These are phyloP conservation scores for Naganishia liquefaciens DNA, from an alignment of 1,284 basidiomycete genomes.

Conservation along the genomic window DNA sequence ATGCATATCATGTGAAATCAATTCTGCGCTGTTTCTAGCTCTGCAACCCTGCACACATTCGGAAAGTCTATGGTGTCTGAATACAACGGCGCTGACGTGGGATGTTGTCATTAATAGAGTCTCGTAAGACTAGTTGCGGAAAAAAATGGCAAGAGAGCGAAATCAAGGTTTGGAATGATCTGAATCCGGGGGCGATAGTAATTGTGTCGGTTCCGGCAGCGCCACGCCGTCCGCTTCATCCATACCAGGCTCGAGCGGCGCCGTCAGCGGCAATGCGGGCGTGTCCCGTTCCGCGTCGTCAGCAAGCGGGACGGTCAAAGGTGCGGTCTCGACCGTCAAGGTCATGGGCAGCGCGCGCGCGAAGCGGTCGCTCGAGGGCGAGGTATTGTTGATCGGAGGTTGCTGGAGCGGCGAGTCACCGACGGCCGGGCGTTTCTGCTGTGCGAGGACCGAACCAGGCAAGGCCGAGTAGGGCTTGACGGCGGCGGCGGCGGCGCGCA, in stretches of 20 bases:
- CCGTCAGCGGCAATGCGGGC: constrained; percentile 3
- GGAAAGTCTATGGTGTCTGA: constrained; percentile 17
- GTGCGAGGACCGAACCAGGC: background rate
- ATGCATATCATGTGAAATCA: background rate
- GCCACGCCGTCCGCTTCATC: background rate
- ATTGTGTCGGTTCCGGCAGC: constrained; percentile 8
- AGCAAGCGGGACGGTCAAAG: background rate
- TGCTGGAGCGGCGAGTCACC: constrained; percentile 23
- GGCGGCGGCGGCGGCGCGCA: too few species aligned
- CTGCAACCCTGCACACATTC: constrained; percentile 22
- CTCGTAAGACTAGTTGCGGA: background rate
- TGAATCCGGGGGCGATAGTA: constrained; percentile 16
- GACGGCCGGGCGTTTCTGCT: constrained; percentile 5
- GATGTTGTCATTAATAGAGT: background rate
- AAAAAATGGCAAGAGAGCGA: constrained; percentile 6
- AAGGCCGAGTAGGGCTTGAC: background rate
- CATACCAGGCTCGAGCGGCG: background rate
- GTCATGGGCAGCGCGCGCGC: constrained; percentile 6
- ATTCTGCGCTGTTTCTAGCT: too few species aligned
- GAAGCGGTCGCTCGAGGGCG: constrained; percentile 14
- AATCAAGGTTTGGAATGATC: constrained; percentile 26
- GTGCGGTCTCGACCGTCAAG: background rate
- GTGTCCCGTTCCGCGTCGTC: background rate
- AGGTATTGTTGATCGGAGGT: constrained; percentile 24
- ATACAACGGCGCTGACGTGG: constrained; percentile 9